Percentiles rank a stretch among this genome's conserved stretches.
Conservation (phyloP, 176 grass and related monocot species). For the Eleusine indica region DNA sequence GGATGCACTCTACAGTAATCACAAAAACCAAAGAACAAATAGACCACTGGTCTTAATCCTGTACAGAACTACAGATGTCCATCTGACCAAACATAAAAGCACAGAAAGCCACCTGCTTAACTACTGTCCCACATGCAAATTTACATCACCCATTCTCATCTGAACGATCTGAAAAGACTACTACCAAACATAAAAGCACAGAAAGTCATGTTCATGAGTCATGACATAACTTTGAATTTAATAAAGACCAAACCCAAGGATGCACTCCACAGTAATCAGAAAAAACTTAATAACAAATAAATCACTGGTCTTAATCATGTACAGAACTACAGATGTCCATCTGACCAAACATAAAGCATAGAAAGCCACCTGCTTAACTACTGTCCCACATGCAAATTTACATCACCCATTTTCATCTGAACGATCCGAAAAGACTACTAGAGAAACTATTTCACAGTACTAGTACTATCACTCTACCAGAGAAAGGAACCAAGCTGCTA, state of each 20-base stretch:
- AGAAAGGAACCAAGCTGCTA: conserved; percentile 9
- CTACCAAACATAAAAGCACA: background rate
- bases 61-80: background rate
- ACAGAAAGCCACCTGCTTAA: background rate
- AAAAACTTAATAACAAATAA: background rate
- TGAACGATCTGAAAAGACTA: background rate
- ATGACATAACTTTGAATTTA: background rate
- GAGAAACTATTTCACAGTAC: background rate
- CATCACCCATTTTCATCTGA: background rate
- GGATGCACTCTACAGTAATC: background rate
- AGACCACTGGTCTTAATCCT: background rate
- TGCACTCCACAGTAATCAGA: background rate
- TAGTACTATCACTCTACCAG: no score
- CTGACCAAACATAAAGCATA: conserved; percentile 13
- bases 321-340: background rate
- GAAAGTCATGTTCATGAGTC: background rate
- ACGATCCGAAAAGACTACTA: background rate
- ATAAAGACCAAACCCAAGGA: background rate
- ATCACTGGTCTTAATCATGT: background rate
- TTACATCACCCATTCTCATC: background rate
- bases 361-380: background rate
- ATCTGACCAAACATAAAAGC: conserved; percentile 17
- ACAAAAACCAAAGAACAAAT: background rate
- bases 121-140: background rate
- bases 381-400: background rate